Percentiles rank a stretch among this genome's conserved stretches.
These are phyloP conservation scores for Solanum hybrid DNA, from an alignment of 305 asterid species.

Conservation along the genomic window DNA sequence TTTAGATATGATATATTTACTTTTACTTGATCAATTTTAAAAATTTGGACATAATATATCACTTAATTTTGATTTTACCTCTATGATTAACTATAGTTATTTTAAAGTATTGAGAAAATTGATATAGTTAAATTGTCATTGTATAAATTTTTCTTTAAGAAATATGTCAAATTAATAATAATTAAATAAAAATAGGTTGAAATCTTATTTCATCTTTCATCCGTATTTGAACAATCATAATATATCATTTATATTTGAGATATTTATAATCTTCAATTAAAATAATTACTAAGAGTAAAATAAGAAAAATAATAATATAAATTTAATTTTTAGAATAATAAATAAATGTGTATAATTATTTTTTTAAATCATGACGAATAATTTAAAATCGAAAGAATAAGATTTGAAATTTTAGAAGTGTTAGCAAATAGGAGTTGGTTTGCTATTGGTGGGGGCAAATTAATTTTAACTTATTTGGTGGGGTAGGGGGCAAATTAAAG, in stretches of 20 bases:
- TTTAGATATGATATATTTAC: neutral
- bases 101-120: no score
- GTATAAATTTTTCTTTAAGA: no score
- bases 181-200: no score
- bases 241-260: neutral
- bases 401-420: neutral
- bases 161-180: no score
- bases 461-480: neutral
- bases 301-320: neutral
- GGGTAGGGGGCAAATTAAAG: neutral
- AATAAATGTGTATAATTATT: neutral
- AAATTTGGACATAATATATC: neutral
- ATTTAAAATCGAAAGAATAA: neutral
- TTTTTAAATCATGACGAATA: rapidly evolving
- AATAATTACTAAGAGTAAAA: neutral
- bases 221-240: neutral
- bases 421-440: neutral
- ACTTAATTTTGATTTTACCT: neutral
- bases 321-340: no score
- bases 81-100: no score
- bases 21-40: neutral
- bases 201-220: neutral
- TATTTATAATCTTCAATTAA: neutral
- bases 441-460: neutral
- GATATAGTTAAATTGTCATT: no score